phyloP scores from a whole-genome alignment of 768 basidiomycete species.

The Tylopilus subfusipes region DNA sequence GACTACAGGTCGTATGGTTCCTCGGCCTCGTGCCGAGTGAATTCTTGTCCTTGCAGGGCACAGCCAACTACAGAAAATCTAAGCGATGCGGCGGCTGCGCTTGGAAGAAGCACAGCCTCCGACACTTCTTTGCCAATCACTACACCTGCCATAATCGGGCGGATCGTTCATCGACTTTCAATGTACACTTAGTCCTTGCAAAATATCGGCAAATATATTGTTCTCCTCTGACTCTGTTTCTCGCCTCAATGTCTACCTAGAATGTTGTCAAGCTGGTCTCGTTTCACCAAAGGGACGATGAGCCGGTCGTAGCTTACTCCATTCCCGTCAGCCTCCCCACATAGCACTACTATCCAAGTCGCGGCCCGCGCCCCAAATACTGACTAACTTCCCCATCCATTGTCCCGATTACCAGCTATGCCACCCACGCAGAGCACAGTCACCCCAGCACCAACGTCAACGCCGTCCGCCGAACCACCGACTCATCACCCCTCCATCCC shows the following conservation, averaged over 20 bases:
- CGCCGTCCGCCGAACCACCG: background rate
- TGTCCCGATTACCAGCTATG: slow-evolving; percentile 5
- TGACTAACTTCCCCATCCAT: background rate
- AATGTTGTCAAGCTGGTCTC: too few species aligned
- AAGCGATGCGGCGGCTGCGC: too few species aligned
- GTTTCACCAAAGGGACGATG: too few species aligned
- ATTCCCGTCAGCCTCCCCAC: slow-evolving; percentile 13
- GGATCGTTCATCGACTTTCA: background rate
- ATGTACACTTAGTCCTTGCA: too few species aligned
- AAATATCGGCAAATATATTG: too few species aligned
- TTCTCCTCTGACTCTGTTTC: too few species aligned
- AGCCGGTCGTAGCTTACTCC: too few species aligned
- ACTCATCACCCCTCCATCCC: slow-evolving; percentile 14
- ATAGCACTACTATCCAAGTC: background rate
- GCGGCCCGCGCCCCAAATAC: background rate
- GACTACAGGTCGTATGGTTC: too few species aligned
- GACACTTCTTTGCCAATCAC: background rate
- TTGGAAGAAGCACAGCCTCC: background rate
- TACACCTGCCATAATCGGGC: slow-evolving; percentile 14
- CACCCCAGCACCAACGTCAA: background rate
- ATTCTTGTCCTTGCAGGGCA: too few species aligned
- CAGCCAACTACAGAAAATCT: too few species aligned
- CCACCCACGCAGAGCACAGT: slow-evolving; percentile 14
- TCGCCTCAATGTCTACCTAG: too few species aligned
- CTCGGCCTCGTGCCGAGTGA: too few species aligned